Evolutionary conservation across 108 stramenopile genomes (phyloP).

Genomic region (Nitzschia palea): DNA sequence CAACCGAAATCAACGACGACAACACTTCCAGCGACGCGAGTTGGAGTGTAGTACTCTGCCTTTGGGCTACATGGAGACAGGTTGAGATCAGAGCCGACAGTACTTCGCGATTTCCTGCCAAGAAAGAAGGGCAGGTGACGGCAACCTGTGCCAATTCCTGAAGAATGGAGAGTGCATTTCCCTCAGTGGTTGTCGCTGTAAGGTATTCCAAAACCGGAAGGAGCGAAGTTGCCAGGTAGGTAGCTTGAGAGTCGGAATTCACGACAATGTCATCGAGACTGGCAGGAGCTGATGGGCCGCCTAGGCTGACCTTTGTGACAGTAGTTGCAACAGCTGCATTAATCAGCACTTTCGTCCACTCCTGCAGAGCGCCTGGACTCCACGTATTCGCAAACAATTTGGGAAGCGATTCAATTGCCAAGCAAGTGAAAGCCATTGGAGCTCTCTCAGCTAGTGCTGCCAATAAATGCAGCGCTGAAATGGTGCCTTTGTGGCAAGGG

Average conservation of each 20-base stretch:
- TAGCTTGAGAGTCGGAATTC: conserved; percentile 29
- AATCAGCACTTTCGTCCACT: conserved; percentile 38
- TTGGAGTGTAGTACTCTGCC: conserved; percentile 17
- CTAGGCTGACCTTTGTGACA: conserved; percentile 1
- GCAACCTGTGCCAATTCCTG: conserved; percentile 30
- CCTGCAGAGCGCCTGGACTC: conserved; percentile 26
- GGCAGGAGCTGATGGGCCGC: background rate
- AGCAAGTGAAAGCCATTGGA: conserved; percentile 41
- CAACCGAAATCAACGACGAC: conserved; percentile 46
- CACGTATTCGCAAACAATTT: conserved; percentile 5
- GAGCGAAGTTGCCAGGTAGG: conserved; percentile 28
- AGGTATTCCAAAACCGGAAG: conserved; percentile 9
- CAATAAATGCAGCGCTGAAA: conserved; percentile 38
- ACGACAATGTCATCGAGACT: conserved; percentile 34
- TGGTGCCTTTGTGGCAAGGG: conserved; percentile 14
- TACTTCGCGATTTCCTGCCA: conserved; percentile 47
- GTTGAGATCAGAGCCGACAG: conserved; percentile 34
- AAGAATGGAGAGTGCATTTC: conserved; percentile 12
- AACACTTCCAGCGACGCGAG: conserved; percentile 57
- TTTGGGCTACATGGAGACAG: conserved; percentile 40
- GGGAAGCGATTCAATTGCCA: conserved; percentile 12
- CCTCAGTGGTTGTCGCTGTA: background rate
- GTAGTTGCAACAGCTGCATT: conserved; percentile 47
- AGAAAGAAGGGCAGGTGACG: conserved; percentile 47
- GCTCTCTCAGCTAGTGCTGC: conserved; percentile 58